Base-by-base conservation (phyloP, 257 asterid genomes). In the Cruciata laevipes region DNA sequence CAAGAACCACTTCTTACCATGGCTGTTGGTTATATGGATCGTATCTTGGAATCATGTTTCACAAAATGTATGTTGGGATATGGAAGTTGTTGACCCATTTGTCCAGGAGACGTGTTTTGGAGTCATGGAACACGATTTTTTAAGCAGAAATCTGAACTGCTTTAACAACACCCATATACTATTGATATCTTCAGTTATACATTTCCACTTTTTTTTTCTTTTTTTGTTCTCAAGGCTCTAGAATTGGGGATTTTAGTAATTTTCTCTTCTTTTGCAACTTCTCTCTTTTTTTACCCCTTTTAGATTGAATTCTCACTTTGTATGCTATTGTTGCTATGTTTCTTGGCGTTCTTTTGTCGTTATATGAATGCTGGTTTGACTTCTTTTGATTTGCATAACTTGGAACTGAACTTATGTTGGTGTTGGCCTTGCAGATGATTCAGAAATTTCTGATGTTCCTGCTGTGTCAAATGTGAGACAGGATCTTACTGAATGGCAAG, bases 401-500 rank as follows among this genome's bases (percentile, higher is more conserved):
- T 40, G 24, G 20, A 23, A 31, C 58, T 8, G 51, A 53, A 35
- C 69, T 81, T 64, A 77, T 42, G 53, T 40, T 49, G 61, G 65
- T 69, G 73, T 80, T 67, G 67, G 60, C 66, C 78, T 53, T 65
- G 85, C 90, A 93, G 99, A 86, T 66, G 96, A 84, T 70, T 78
- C 90, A 23, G 90, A 81, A 77, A 62, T 85, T 77, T 85, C 96
- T 60, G 87, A 86, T 74, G 77, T 84, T 78, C 96, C 96, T 62
- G 80, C 89, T 61, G 80, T 86, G 75, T 83, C 99, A 71, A 90
- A 90, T 82, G 83, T 93, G 70, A 83, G 87, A 71, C 96, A 88
- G 83, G 97, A 93, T 83, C 97, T 93, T 69, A 86, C 95, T 49
- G 89, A 86, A 79, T 93, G 91, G 90, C 95, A 93, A 83, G 99